phyloP scores from a whole-genome alignment of 129 eudicot species.

The Cynara cardunculus region DNA sequence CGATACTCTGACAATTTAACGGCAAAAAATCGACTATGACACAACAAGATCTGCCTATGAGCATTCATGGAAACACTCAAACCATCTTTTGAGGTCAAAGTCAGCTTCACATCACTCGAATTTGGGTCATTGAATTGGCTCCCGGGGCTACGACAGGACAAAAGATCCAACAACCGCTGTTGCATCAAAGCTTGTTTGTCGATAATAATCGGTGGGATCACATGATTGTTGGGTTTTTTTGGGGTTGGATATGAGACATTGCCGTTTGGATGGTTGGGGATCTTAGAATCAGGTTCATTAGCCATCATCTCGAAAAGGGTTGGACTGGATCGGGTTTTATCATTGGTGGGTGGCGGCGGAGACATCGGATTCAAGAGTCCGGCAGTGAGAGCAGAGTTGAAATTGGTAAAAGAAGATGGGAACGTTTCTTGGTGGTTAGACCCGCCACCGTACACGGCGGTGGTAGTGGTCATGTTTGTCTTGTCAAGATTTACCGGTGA shows the following conservation, averaged over 20 bases:
- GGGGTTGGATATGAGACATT: conserved; percentile 19
- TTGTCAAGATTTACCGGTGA: conserved; percentile 20
- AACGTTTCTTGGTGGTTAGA: conserved; percentile 32
- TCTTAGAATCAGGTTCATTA: conserved; percentile 64
- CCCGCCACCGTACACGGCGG: conserved; percentile 11
- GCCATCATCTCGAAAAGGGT: conserved; percentile 99
- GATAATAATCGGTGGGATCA: conserved; percentile 12
- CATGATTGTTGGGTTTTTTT: conserved; percentile 16
- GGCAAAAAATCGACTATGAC: conserved; percentile 67
- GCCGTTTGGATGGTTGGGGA: conserved; percentile 21
- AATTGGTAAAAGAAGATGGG: conserved; percentile 63
- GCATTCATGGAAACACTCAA: conserved; percentile 54
- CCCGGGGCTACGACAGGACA: conserved; percentile 65
- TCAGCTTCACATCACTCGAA: conserved; percentile 75
- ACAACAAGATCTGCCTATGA: conserved; percentile 73
- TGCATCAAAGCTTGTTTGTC: conserved; percentile 61
- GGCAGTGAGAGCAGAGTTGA: conserved; percentile 82
- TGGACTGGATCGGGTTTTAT: conserved; percentile 78
- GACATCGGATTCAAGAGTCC: conserved; percentile 85
- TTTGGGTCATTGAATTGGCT: conserved; percentile 62
- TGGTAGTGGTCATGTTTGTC: conserved; percentile 1
- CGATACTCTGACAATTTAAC: conserved; percentile 39
- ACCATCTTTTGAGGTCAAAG: conserved; percentile 68
- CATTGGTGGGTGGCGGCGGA: conserved; percentile 37
- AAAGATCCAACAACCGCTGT: conserved; percentile 51